A percentile compares a stretch with the other conserved stretches of the same genome.
Conservation (phyloP, 257 asterid genomes). For the Mitragyna speciosa region DNA sequence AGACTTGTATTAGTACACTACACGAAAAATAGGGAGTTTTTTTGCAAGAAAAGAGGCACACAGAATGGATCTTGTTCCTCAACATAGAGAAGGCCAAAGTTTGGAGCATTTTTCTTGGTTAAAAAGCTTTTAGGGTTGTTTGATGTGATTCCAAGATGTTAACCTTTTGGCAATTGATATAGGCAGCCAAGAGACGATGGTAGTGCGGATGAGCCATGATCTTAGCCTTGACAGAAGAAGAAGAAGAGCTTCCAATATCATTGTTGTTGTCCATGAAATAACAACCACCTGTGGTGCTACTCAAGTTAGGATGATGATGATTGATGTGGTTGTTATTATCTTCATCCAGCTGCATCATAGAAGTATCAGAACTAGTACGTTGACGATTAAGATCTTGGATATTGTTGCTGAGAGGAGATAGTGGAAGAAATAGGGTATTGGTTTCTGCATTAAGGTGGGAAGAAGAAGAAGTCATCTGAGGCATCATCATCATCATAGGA, state of each 20-base stretch:
- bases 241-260: conserved; percentile 28
- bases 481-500: conserved; percentile 50
- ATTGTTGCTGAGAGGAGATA: conserved; percentile 21
- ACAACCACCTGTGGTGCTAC: conserved; percentile 28
- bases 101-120: background rate
- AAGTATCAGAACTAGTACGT: conserved; percentile 14
- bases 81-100: background rate
- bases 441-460: conserved; percentile 31
- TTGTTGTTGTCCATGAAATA: conserved; percentile 55
- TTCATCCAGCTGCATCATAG: conserved; percentile 39
- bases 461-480: conserved; percentile 32
- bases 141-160: background rate
- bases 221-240: conserved; percentile 56
- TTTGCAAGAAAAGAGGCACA: background rate
- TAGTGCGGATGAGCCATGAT: conserved; percentile 93
- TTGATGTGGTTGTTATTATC: conserved; percentile 19
- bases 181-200: conserved; percentile 79
- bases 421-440: conserved; percentile 40
- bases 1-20: background rate
- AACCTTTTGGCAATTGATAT: conserved; percentile 86
- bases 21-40: too few relatives aligned
- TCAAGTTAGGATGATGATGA: conserved; percentile 3
- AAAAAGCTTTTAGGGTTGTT: background rate
- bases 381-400: conserved; percentile 3
- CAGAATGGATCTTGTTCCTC: background rate